Percentiles rank a stretch among this genome's conserved stretches.
Conservation (phyloP, 1,284 basidiomycete species). For the Neotropicomus parvogracilis region DNA sequence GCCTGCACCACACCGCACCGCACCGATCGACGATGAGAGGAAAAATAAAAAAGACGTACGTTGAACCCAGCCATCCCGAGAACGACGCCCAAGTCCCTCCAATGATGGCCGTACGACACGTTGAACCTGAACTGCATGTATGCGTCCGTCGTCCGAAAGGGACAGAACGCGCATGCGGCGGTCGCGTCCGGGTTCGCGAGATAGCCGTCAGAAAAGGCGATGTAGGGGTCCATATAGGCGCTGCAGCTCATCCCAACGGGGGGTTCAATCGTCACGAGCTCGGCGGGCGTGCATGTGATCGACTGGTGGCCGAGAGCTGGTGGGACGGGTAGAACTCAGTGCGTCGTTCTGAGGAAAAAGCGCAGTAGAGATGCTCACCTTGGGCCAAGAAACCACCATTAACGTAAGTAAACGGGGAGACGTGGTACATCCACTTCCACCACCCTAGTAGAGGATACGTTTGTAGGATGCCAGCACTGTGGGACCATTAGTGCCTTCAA, state of each 20-base stretch:
- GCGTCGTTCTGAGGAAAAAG: not conserved
- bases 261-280: slow-evolving; percentile 52
- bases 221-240: slow-evolving; percentile 53
- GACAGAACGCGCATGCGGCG: slow-evolving; percentile 53
- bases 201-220: slow-evolving; percentile 58
- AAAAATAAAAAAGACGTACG: slow-evolving; percentile 31
- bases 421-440: slow-evolving; percentile 78
- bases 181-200: slow-evolving; percentile 57
- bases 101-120: slow-evolving; percentile 44
- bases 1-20: no score
- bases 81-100: slow-evolving; percentile 47
- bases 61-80: slow-evolving; percentile 42
- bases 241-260: slow-evolving; percentile 60
- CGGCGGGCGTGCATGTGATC: slow-evolving; percentile 54
- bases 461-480: slow-evolving; percentile 56
- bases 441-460: slow-evolving; percentile 61
- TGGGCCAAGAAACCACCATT: slow-evolving; percentile 8
- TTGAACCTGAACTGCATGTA: slow-evolving; percentile 43
- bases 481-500: slow-evolving; percentile 38
- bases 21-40: not conserved
- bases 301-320: slow-evolving; percentile 44
- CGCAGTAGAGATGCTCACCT: not conserved
- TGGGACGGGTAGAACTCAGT: not conserved
- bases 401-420: slow-evolving; percentile 12
- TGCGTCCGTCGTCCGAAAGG: slow-evolving; percentile 40